These are phyloP conservation scores for Aureobasidium sp. DNA, from an alignment of 2,329 filamentous ascomycete species.

Conservation along the genomic window DNA sequence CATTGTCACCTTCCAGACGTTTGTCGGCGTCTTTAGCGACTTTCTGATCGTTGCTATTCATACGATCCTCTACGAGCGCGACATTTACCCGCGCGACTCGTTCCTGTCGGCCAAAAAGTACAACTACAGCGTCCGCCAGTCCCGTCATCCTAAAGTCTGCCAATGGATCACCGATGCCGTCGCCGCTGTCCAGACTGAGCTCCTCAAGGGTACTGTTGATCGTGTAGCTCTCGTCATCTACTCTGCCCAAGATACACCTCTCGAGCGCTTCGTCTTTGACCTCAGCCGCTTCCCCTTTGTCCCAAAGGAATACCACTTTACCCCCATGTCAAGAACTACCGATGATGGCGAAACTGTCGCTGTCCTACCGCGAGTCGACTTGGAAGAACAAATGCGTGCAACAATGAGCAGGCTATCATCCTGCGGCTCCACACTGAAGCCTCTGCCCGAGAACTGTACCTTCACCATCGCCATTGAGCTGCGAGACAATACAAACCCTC, in stretches of 20 bases:
- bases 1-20: conserved; percentile 40
- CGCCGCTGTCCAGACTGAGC: conserved; percentile 59
- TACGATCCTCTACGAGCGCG: conserved; percentile 75
- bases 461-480: conserved; percentile 72
- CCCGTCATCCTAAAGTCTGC: conserved; percentile 76
- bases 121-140: conserved; percentile 77
- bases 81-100: conserved; percentile 66
- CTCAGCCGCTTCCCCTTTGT: conserved; percentile 48
- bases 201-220: conserved; percentile 51
- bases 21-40: conserved; percentile 63
- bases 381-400: conserved; percentile 65
- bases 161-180: conserved; percentile 78
- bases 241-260: conserved; percentile 41
- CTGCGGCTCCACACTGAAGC: conserved; percentile 47
- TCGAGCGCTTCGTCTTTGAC: conserved; percentile 55
- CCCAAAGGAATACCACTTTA: conserved; percentile 37
- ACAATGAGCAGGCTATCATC: conserved; percentile 56
- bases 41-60: conserved; percentile 80
- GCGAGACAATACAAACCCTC: conserved; percentile 47
- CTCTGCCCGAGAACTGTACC: conserved; percentile 57
- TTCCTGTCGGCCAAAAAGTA: conserved; percentile 76
- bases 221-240: conserved; percentile 50
- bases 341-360: conserved; percentile 20
- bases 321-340: conserved; percentile 37
- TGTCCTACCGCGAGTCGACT: conserved; percentile 37